Conservation (phyloP, 495 filamentous ascomycete genomes). For the Pyrenopolyporus hunteri region DNA sequence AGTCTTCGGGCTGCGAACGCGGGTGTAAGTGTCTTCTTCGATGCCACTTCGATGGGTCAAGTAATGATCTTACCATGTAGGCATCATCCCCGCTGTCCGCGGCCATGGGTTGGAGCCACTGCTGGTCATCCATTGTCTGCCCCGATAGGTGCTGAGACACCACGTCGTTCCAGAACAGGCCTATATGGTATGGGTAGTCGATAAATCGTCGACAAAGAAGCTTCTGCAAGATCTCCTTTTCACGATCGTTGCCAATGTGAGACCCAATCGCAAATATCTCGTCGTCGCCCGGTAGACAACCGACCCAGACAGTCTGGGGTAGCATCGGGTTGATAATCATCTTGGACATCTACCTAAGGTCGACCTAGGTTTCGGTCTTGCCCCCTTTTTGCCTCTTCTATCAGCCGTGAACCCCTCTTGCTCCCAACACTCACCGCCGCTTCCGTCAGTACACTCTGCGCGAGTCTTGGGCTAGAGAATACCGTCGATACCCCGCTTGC, state of each 20-base stretch:
- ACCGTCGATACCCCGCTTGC: conserved; percentile 36
- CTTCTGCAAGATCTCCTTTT: conserved; percentile 6
- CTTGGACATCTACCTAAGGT: conserved; percentile 33
- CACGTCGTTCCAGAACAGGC: conserved; percentile 7
- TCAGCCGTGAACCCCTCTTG: conserved; percentile 10
- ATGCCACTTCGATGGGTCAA: conserved; percentile 7
- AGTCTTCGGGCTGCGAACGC: conserved; percentile 28
- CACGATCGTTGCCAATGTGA: conserved; percentile 25
- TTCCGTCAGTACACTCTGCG: conserved; percentile 33
- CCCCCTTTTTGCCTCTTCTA: conserved; percentile 21
- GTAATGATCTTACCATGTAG: conserved; percentile 34
- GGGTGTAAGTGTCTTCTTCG: conserved; percentile 29
- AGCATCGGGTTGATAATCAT: conserved; percentile 38
- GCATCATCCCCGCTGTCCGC: conserved; percentile 38
- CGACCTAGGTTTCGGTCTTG: conserved; percentile 28
- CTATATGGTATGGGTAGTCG: conserved; percentile 5
- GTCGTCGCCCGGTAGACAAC: conserved; percentile 23
- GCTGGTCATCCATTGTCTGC: conserved; percentile 36
- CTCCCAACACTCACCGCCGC: conserved; percentile 38
- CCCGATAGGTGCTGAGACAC: conserved; percentile 27
- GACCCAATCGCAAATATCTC: conserved; percentile 29
- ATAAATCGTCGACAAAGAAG: conserved; percentile 10
- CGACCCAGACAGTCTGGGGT: conserved; percentile 31
- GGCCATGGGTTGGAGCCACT: conserved; percentile 31
- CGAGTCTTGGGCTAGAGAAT: conserved; percentile 29